Conservation (phyloP, 352 stramenopile species). For the Stephanocyclus meneghinianus region DNA sequence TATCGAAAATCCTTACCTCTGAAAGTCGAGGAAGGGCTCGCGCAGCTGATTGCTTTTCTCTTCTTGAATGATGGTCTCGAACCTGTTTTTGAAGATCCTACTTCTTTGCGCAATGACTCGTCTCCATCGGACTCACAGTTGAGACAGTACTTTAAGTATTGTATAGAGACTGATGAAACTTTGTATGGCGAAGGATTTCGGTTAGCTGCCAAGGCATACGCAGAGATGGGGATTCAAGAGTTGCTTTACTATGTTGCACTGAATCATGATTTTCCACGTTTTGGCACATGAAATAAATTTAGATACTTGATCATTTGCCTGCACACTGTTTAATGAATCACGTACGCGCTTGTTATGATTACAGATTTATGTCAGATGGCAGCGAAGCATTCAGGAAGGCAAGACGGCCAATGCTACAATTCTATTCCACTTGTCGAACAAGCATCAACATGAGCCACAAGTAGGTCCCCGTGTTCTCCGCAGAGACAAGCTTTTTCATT, state of each 20-base stretch:
- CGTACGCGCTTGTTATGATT: too few species aligned
- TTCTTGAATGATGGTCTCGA: conserved; percentile 68
- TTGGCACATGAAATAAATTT: background rate
- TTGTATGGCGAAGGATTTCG: conserved; percentile 64
- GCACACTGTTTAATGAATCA: too few species aligned
- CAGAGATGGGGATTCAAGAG: conserved; percentile 65
- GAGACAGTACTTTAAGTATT: conserved; percentile 72
- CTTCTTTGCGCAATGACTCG: conserved; percentile 1
- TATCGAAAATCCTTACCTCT: conserved; percentile 42
- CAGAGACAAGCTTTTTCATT: too few species aligned
- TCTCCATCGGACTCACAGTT: conserved; percentile 64
- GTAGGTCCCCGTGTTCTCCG: too few species aligned
- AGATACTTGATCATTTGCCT: too few species aligned
- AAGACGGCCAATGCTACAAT: too few species aligned
- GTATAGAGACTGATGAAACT: conserved; percentile 66
- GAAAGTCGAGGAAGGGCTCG: conserved; percentile 66
- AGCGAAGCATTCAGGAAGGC: too few species aligned
- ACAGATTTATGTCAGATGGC: too few species aligned
- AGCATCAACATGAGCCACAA: too few species aligned
- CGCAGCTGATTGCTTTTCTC: conserved; percentile 64
- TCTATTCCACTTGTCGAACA: too few species aligned
- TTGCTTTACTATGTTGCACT: conserved; percentile 66
- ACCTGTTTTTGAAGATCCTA: conserved; percentile 1
- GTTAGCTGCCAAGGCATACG: conserved; percentile 57
- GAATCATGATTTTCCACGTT: conserved; percentile 59